A percentile compares a stretch with the other conserved stretches of the same genome.
Conservation (phyloP, 805 yeast species). For the Candida broadrunensis region DNA sequence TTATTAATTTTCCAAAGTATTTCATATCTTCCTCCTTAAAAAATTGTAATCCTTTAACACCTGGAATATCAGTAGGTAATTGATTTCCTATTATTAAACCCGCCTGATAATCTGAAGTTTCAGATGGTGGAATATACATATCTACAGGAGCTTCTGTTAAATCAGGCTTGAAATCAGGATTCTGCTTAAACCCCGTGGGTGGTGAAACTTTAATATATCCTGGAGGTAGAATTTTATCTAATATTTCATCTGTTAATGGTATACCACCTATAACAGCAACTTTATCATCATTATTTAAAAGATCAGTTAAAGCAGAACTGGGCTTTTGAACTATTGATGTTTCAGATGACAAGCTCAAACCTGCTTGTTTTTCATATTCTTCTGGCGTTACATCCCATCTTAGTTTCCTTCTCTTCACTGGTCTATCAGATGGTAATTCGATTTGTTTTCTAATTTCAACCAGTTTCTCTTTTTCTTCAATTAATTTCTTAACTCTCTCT, state of each 20-base stretch:
- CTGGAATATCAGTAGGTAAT: slow-evolving; percentile 58
- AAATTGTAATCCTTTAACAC: slow-evolving; percentile 60
- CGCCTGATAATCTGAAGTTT: slow-evolving; percentile 16
- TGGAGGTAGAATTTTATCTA: slow-evolving; percentile 49
- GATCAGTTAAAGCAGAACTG: neutral
- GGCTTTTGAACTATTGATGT: neutral
- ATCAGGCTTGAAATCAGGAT: slow-evolving; percentile 30
- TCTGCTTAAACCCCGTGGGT: slow-evolving; percentile 44
- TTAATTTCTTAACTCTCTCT: slow-evolving; percentile 19
- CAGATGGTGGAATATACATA: slow-evolving; percentile 52
- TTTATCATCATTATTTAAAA: slow-evolving; percentile 8
- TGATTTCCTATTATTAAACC: slow-evolving; percentile 11
- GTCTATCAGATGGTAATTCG: slow-evolving; percentile 8
- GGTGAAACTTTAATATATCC: slow-evolving; percentile 45
- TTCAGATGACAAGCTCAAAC: slow-evolving; percentile 1
- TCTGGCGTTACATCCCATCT: slow-evolving; percentile 47
- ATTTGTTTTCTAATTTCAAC: slow-evolving; percentile 8
- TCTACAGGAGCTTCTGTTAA: slow-evolving; percentile 20
- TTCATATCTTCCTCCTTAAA: slow-evolving; percentile 71
- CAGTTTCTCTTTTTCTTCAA: slow-evolving; percentile 16
- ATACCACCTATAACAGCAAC: slow-evolving; percentile 27
- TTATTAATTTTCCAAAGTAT: slow-evolving; percentile 59
- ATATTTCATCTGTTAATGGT: slow-evolving; percentile 41
- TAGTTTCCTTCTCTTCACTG: slow-evolving; percentile 26
- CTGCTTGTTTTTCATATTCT: slow-evolving; percentile 17